Percentiles rank a stretch among this genome's conserved stretches.
phyloP scores from a whole-genome alignment of 2,329 filamentous ascomycete species.

The Neocatenulostroma microsporum region DNA sequence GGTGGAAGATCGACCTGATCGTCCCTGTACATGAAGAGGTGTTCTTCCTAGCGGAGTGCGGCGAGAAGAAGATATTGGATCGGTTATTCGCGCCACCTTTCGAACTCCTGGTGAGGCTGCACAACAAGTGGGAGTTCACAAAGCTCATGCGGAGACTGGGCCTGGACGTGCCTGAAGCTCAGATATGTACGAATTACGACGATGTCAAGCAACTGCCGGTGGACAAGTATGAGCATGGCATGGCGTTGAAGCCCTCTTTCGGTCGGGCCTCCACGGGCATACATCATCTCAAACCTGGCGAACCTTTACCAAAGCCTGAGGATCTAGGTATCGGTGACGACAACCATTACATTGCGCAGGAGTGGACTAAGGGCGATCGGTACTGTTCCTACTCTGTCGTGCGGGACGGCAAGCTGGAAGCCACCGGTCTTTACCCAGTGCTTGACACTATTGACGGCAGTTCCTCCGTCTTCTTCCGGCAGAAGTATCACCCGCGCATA shows the following conservation, averaged over 20 bases:
- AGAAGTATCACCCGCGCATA: slow-evolving; percentile 14
- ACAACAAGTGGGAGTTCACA: slow-evolving; percentile 27
- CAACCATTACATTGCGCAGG: slow-evolving; percentile 23
- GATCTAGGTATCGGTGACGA: slow-evolving; percentile 13
- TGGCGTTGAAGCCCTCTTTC: slow-evolving; percentile 26
- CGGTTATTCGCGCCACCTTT: slow-evolving; percentile 24
- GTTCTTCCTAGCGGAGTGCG: slow-evolving; percentile 24
- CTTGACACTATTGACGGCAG: slow-evolving; percentile 25
- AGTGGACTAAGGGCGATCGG: slow-evolving; percentile 25
- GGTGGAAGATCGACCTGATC: slow-evolving; percentile 16
- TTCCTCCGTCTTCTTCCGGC: slow-evolving; percentile 23
- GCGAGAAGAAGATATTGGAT: slow-evolving; percentile 18
- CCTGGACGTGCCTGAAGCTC: slow-evolving; percentile 19
- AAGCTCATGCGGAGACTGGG: slow-evolving; percentile 18
- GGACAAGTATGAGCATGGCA: slow-evolving; percentile 17
- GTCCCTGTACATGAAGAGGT: slow-evolving; percentile 29
- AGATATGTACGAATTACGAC: slow-evolving; percentile 19
- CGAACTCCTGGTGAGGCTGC: slow-evolving; percentile 21
- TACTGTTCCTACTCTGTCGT: slow-evolving; percentile 27
- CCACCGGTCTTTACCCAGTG: slow-evolving; percentile 25
- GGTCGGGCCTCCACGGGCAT: slow-evolving; percentile 19
- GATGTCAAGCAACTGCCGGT: no score
- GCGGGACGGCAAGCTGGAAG: slow-evolving; percentile 18
- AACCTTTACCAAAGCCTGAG: no score
- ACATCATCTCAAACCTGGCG: slow-evolving; percentile 12